Base-by-base conservation (phyloP, 441 rosid genomes). In the Corymbia citriodora region DNA sequence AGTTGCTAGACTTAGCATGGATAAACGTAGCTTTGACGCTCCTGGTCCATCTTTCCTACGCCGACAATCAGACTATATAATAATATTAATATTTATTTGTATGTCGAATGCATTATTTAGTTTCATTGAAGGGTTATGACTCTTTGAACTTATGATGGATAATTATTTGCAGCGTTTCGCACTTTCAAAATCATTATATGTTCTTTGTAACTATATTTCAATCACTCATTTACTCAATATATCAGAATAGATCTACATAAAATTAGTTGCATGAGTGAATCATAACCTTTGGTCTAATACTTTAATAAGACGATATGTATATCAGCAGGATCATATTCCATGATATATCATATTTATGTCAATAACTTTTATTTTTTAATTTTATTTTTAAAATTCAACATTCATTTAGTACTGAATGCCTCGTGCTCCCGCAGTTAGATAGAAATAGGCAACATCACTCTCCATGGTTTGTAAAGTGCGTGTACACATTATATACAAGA, bases 1-100 rank as follows among this genome's bases (percentile, higher is more conserved):
- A 3, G 70, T 12, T 12, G 17, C 27, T 12, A 61, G 70, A 31
- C 68, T 61, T 2, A 0, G 31, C 68, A 25, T 0, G 8, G 27
- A 61, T 29, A 61, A 31, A 6, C 25, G 31, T 61, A 61, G n/a
- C 68, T 61, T 61, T 61, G 0, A 25, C 68, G 31, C 2, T 61
- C 11, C 68, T 27, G 68, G 2, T 61, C 68, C 68, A 12, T 12
- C 6, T 0, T 25, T 61, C 68, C 68, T 61, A 61, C 31, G 0
- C 31, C n/a, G 2, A 61, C n/a, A 27, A 27, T 27, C 16, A 31
- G 68, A 27, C 68, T 10, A 57, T 2, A 61, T 61, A 25, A 27
- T 61, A 25, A 6, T 61, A 25, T 11, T 61, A 11, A 61, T 27
- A 11, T 25, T 27, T 10, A 29, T 61, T 27, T 61, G 12, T 6